Base-by-base conservation (phyloP, 305 asterid species). In the Fraxinus velutina region DNA sequence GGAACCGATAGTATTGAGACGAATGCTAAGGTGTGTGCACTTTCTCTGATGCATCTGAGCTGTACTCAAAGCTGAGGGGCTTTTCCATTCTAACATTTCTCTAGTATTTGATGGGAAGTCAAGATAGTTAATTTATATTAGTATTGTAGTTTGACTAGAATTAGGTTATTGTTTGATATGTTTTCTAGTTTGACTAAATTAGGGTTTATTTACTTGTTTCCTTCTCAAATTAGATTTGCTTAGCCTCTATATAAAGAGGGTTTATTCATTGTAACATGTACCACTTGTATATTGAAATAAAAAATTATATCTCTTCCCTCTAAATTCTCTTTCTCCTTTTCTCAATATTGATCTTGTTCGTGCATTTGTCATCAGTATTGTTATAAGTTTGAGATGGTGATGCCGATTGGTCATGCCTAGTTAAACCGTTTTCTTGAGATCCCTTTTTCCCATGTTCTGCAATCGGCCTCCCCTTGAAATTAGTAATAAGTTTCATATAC, bases 1-100 rank as follows among this genome's bases (percentile, higher is more conserved):
- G 98, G 99, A 82, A 92, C 97, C 83, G 90, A 83, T 85, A 76
- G 78, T 83, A 83, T 90, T 34, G 92, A 91, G 84, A 80, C 78
- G 81, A 87, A 68, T 83, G 60, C 85, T 30, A 91, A 92, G 99
- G 99, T 96, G 78, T 84, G 89, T 76, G 70, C 76, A 73, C 77
- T 79, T 33, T 81, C 84, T 80, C 36, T 78, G 82, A 78, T 86
- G 78, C 80, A 79, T 77, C 57, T 71, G 60, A 62, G 73, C 60
- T 79, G 78, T 74, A 24, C 79, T 75, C 15, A 30, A 27, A 32
- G 68, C 81, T 29, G 62, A 29, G 88, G 86, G 77, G 73, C 22
- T 87, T 71, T n/a, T 64, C 27, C 75, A n/a, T 82, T 77, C 70
- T 29, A 17, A 55, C n/a, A 73, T 32, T 75, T 10, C 72, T 85